Percentiles rank a stretch among this genome's conserved stretches.
phyloP scores from a whole-genome alignment of 169 alveolate genomes.

The Eimeria falciformis region DNA sequence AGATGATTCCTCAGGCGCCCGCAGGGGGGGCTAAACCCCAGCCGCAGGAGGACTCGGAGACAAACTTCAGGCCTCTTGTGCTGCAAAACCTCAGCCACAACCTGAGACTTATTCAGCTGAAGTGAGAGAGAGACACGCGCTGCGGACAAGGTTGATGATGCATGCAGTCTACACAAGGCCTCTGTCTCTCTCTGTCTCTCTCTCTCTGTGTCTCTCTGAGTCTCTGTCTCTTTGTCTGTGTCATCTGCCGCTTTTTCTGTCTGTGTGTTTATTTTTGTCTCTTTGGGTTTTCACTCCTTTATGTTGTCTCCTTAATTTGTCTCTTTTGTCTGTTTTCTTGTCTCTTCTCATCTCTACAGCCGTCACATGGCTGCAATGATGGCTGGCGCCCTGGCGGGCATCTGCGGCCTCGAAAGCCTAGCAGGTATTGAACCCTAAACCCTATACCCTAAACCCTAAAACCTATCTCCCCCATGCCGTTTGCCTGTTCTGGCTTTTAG shows the following conservation, averaged over 20 bases:
- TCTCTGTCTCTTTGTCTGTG: not conserved
- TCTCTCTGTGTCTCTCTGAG: not conserved
- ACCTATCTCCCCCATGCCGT: not conserved
- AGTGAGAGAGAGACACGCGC: not conserved
- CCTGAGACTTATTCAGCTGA: not conserved
- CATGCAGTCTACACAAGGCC: not conserved
- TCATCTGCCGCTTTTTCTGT: not conserved
- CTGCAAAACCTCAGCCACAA: not conserved
- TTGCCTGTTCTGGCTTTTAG: not conserved
- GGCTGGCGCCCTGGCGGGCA: slow-evolving; percentile 63
- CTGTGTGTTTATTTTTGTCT: not conserved
- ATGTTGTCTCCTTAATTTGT: not conserved
- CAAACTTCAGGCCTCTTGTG: not conserved
- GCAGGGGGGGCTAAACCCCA: not conserved
- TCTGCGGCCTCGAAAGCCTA: slow-evolving; percentile 54
- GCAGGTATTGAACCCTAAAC: slow-evolving; percentile 35
- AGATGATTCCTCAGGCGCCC: not conserved
- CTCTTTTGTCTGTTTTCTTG: not conserved
- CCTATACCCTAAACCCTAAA: not conserved
- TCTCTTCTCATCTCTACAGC: not conserved
- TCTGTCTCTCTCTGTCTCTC: not conserved
- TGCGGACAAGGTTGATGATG: not conserved
- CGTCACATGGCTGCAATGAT: slow-evolving; percentile 61
- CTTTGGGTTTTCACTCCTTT: not conserved
- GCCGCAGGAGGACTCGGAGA: not conserved